Evolutionary conservation across 495 filamentous ascomycete genomes (phyloP).

Genomic region (Saxophila tyrrhenica): DNA sequence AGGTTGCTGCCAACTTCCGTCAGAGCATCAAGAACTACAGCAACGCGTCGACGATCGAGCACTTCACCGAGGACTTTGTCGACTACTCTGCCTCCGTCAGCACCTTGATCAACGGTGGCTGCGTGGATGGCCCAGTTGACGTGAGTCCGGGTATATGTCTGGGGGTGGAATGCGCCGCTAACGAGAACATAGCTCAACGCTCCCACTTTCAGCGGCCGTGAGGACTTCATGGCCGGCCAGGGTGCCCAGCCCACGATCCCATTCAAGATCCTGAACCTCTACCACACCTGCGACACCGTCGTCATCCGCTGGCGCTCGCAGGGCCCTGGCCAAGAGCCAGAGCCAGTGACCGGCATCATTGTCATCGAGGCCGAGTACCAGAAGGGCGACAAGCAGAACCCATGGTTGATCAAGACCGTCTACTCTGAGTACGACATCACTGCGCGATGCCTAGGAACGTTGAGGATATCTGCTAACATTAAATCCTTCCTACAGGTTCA

Average conservation of each 20-base stretch:
- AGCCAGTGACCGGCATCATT: slow-evolving; percentile 20
- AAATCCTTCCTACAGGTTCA: slow-evolving; percentile 4
- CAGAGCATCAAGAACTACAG: slow-evolving; percentile 11
- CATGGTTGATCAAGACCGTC: slow-evolving; percentile 5
- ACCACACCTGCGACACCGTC: slow-evolving; percentile 20
- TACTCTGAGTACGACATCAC: slow-evolving; percentile 7
- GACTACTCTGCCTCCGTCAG: slow-evolving; percentile 17
- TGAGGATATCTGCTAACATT: not conserved
- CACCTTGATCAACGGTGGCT: slow-evolving; percentile 14
- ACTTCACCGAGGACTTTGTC: slow-evolving; percentile 5
- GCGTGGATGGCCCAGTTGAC: slow-evolving; percentile 3
- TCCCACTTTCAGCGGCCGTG: slow-evolving; percentile 11
- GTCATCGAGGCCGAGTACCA: slow-evolving; percentile 12
- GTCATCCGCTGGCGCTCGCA: slow-evolving; percentile 15
- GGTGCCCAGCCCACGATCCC: slow-evolving; percentile 6
- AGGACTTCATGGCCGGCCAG: slow-evolving; percentile 12
- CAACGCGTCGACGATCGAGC: slow-evolving; percentile 1
- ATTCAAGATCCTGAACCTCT: slow-evolving; percentile 7
- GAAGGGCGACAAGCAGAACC: not conserved
- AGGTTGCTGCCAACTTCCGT: slow-evolving; percentile 13
- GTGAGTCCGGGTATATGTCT: too few relatives aligned
- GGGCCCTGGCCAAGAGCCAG: slow-evolving; percentile 1
- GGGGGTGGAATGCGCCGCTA: too few relatives aligned
- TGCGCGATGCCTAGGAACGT: too few relatives aligned
- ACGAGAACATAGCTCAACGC: slow-evolving; percentile 1